Percentiles rank a stretch among this genome's conserved stretches.
phyloP scores from a whole-genome alignment of 2,329 filamentous ascomycete species.

The Cercospora nicotianae region DNA sequence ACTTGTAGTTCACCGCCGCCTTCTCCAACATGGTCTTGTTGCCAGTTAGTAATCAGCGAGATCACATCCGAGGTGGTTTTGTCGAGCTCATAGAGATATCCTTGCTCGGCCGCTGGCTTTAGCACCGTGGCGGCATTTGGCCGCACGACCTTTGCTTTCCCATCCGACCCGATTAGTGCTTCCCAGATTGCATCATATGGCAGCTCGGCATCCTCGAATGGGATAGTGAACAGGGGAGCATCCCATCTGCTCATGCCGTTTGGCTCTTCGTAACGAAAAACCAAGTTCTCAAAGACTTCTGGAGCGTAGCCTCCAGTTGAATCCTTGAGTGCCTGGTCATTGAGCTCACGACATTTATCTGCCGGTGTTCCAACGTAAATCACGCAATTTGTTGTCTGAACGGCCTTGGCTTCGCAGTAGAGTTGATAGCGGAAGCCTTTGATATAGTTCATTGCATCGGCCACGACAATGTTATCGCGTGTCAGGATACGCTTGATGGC shows the following conservation, averaged over 20 bases:
- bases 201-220: slow-evolving; percentile 71
- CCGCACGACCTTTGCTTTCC: slow-evolving; percentile 64
- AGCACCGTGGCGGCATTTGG: slow-evolving; percentile 75
- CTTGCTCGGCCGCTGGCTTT: slow-evolving; percentile 62
- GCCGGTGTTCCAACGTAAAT: slow-evolving; percentile 62
- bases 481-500: slow-evolving; percentile 75
- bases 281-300: slow-evolving; percentile 73
- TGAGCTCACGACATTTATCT: slow-evolving; percentile 60
- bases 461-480: slow-evolving; percentile 72
- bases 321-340: slow-evolving; percentile 49
- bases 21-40: slow-evolving; percentile 63
- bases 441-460: slow-evolving; percentile 83
- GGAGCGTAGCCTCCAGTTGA: slow-evolving; percentile 48
- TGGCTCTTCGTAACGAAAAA: slow-evolving; percentile 82
- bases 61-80: slow-evolving; percentile 76
- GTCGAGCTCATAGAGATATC: slow-evolving; percentile 80
- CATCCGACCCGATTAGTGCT: slow-evolving; percentile 60
- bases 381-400: slow-evolving; percentile 72
- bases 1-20: slow-evolving; percentile 60
- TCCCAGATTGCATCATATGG: slow-evolving; percentile 74
- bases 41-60: slow-evolving; percentile 66
- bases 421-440: slow-evolving; percentile 88
- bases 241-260: slow-evolving; percentile 86
- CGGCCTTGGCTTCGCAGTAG: slow-evolving; percentile 79
- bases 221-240: slow-evolving; percentile 74